These are phyloP conservation scores for Globisporangium spiculum DNA, from an alignment of 352 stramenopile genomes.

Conservation along the genomic window DNA sequence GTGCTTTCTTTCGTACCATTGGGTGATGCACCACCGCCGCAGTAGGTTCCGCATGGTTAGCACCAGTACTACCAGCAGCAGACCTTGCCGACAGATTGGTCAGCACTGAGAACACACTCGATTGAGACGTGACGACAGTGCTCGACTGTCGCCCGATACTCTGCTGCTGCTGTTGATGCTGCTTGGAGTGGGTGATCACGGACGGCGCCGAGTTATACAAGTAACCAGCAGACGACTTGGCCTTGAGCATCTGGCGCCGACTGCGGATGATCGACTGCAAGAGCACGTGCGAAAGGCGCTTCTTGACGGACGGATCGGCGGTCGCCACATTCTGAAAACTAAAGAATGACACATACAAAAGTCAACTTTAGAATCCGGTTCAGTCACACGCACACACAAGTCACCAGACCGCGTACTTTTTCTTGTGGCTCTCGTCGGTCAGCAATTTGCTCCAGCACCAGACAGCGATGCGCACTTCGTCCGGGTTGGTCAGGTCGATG, in stretches of 20 bases:
- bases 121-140: neutral
- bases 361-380: conserved; percentile 2
- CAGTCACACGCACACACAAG: neutral
- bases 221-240: conserved; percentile 25
- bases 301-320: conserved; percentile 24
- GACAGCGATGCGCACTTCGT: conserved; percentile 69
- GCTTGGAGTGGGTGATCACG: neutral
- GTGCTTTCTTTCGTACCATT: conserved; percentile 55
- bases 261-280: conserved; percentile 71
- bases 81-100: neutral
- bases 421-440: conserved; percentile 32
- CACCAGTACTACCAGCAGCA: neutral
- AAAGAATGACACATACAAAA: conserved; percentile 7
- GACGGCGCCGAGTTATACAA: conserved; percentile 12
- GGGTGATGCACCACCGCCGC: conserved; percentile 47
- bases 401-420: conserved; percentile 27
- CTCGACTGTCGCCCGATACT: neutral
- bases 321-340: conserved; percentile 41
- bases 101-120: conserved; percentile 6
- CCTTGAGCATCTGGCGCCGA: conserved; percentile 73
- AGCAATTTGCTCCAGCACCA: conserved; percentile 74
- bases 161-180: neutral
- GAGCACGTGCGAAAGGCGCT: conserved; percentile 39
- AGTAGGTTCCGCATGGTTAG: neutral
- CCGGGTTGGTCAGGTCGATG: conserved; percentile 57